Percentiles rank a stretch among this genome's conserved stretches.
phyloP scores from a whole-genome alignment of 2,329 filamentous ascomycete genomes.

The Aspergillus bombycis region DNA sequence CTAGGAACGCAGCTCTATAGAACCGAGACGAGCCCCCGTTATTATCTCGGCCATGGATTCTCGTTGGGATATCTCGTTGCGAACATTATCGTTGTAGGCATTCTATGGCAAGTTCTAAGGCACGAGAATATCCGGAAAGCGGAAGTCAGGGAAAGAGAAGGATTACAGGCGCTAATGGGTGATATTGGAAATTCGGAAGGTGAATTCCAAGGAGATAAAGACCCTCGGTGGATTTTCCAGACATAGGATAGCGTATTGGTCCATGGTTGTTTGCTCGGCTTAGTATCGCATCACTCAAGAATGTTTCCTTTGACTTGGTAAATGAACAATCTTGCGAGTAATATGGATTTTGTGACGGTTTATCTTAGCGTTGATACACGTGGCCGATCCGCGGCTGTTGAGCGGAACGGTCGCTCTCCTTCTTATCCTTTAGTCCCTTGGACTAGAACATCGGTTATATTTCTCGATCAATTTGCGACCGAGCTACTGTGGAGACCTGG shows the following conservation, averaged over 20 bases:
- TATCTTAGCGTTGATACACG: conserved; percentile 11
- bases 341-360: neutral
- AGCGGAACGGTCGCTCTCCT: conserved; percentile 13
- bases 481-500: neutral
- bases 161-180: conserved; percentile 31
- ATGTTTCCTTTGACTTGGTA: neutral
- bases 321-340: neutral
- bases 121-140: conserved; percentile 62
- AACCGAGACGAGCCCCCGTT: conserved; percentile 62
- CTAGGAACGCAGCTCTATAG: conserved; percentile 72
- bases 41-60: conserved; percentile 67
- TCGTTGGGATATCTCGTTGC: conserved; percentile 65
- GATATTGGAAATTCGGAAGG: conserved; percentile 54
- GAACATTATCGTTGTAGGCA: conserved; percentile 58
- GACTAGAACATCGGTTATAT: neutral
- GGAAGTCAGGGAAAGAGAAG: conserved; percentile 47
- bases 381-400: conserved; percentile 14
- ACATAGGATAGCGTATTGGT: conserved; percentile 41
- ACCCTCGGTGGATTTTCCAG: conserved; percentile 69
- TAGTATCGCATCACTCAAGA: neutral
- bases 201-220: conserved; percentile 64
- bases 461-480: neutral
- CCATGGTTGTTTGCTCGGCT: neutral
- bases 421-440: neutral
- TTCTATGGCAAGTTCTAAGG: conserved; percentile 58